phyloP scores from a whole-genome alignment of 768 basidiomycete species.

The Lyophyllum atratum region DNA sequence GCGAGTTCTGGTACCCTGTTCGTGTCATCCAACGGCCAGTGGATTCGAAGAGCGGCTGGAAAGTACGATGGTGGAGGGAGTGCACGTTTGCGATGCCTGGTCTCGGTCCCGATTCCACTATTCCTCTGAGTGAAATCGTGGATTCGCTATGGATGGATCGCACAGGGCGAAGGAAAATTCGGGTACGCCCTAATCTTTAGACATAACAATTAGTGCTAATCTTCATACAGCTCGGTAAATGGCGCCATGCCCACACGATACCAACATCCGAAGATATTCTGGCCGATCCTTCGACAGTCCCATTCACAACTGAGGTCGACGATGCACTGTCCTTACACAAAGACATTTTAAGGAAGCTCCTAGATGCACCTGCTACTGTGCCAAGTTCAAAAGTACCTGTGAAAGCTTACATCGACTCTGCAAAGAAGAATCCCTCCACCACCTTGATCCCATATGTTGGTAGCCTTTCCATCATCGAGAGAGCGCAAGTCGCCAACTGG shows the following conservation, averaged over 20 bases:
- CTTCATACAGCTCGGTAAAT: neutral
- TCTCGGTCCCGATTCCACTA: neutral
- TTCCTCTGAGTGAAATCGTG: neutral
- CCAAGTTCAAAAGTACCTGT: neutral
- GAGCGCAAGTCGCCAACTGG: slow-evolving; percentile 5
- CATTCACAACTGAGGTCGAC: slow-evolving; percentile 1
- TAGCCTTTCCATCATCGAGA: neutral
- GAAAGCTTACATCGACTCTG: neutral
- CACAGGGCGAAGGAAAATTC: neutral
- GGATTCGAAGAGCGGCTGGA: neutral
- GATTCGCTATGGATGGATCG: slow-evolving; percentile 1
- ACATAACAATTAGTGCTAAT: neutral
- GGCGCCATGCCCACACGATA: neutral
- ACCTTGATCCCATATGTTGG: neutral
- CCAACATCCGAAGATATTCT: slow-evolving; percentile 3
- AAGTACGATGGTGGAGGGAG: neutral
- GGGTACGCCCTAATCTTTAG: neutral
- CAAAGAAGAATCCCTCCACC: neutral
- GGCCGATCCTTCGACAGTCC: neutral
- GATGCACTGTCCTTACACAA: neutral
- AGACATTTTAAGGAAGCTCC: neutral
- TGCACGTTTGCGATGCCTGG: neutral
- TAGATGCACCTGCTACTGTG: neutral
- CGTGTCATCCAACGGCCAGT: neutral
- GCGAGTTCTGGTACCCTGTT: slow-evolving; percentile 1